Evolutionary conservation across 768 basidiomycete species (phyloP).

Genomic region (Boletus reticuloceps): DNA sequence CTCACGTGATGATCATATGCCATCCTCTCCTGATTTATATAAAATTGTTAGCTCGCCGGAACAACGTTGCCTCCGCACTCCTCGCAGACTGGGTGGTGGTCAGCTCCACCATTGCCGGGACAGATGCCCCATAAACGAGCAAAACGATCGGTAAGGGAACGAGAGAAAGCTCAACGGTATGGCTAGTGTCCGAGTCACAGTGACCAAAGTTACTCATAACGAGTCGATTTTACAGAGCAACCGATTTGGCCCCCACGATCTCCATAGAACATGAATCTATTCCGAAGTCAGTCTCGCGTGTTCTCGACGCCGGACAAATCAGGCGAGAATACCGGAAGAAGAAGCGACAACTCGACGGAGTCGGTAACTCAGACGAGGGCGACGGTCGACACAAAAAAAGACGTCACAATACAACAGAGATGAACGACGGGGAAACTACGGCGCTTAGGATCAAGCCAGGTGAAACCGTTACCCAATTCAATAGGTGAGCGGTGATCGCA

Average conservation of each 20-base stretch:
- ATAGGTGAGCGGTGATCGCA: constrained; percentile 47
- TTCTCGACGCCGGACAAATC: constrained; percentile 61
- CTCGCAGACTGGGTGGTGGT: neutral
- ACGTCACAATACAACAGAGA: constrained; percentile 22
- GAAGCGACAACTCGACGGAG: constrained; percentile 37
- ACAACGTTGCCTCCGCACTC: constrained; percentile 11
- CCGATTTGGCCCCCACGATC: constrained; percentile 48
- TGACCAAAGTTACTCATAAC: too few relatives aligned
- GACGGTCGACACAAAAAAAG: constrained; percentile 27
- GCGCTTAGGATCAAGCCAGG: constrained; percentile 55
- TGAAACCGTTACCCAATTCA: constrained; percentile 75
- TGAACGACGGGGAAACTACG: constrained; percentile 13
- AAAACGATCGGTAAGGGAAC: constrained; percentile 49
- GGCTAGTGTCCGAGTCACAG: neutral
- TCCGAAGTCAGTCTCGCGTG: constrained; percentile 65
- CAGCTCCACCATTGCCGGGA: constrained; percentile 23
- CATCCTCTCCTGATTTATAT: too few relatives aligned
- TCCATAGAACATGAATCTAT: constrained; percentile 53
- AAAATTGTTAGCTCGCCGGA: neutral
- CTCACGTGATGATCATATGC: constrained; percentile 22
- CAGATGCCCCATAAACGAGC: constrained; percentile 68
- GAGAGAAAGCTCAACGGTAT: constrained; percentile 43
- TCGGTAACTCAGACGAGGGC: constrained; percentile 26
- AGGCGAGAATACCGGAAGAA: constrained; percentile 53
- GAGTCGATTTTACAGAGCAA: constrained; percentile 36